Base-by-base conservation (phyloP, 129 eudicot genomes). In the Ambrosia trifida region DNA sequence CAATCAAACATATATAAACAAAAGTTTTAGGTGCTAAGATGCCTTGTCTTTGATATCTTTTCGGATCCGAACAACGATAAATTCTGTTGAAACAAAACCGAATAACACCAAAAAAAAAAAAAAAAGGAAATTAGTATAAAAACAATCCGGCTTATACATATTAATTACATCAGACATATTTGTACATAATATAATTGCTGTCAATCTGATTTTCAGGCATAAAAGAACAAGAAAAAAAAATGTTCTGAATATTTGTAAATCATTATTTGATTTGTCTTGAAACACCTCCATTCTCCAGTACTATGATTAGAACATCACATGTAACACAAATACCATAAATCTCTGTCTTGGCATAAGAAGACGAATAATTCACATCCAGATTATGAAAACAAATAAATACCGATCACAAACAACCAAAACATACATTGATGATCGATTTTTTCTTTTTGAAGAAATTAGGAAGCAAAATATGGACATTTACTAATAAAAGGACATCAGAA, bases 1-100 rank as follows among this genome's bases (percentile, higher is more conserved):
- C 68, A 20, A 36, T 47, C 67, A 69, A 56, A 53, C 24, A 7
- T 46, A 69, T 33, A 7, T 46, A 69, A 58, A 40, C 60, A 33
- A 47, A 68, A 36, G 52, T 78, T 66, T 8, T 33, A 18, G 77
- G 58, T 66, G 76, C 76, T 74, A 66, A 47, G 44, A 38, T 40
- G 35, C 56, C 66, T 44, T 53, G 65, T 65, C 31, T 24, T 16
- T 52, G 38, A 71, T 44, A 12, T 67, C 77, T 76, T 38, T n/a
- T 40, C 32, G 36, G 41, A 82, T 64, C 52, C 5, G 32, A 72
- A 68, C 70, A 33, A 59, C 11, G 13, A 18, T 32, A 16, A 30
- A 61, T 43, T 54, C 49, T 62, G 71, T 51, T 52, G 18, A 70
- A 77, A 70, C 58, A 75, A 40, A 77, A 12, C 33, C 9, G 20